Evolutionary conservation across 768 basidiomycete genomes (phyloP).

Genomic region (Boletus rubescentipes): DNA sequence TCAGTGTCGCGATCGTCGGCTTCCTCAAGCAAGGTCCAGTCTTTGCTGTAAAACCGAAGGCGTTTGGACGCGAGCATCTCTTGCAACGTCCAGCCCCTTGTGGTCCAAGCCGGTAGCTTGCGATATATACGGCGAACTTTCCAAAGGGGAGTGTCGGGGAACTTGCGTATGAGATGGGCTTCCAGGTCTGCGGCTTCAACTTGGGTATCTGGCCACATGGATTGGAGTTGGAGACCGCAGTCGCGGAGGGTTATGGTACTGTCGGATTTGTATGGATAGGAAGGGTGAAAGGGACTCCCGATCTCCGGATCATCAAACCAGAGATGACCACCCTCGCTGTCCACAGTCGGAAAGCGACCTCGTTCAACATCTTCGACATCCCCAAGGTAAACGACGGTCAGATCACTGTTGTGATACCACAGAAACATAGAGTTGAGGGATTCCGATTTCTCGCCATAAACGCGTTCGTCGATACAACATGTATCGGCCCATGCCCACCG

Average conservation of each 20-base stretch:
- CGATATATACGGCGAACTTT: conserved; percentile 2
- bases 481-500: conserved; percentile 34
- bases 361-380: conserved; percentile 25
- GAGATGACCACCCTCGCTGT: neutral
- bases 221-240: conserved; percentile 6
- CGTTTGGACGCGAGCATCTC: conserved; percentile 27
- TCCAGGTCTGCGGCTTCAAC: conserved; percentile 16
- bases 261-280: conserved; percentile 2
- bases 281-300: conserved; percentile 6
- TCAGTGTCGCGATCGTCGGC: conserved; percentile 16
- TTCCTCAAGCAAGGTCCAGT: conserved; percentile 26
- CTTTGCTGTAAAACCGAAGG: conserved; percentile 28
- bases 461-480: conserved; percentile 28
- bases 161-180: conserved; percentile 7
- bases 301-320: conserved; percentile 24
- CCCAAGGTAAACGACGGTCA: conserved; percentile 30
- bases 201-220: conserved; percentile 21
- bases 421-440: conserved; percentile 32
- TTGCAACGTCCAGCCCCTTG: conserved; percentile 30
- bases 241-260: neutral
- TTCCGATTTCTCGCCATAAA: conserved; percentile 25
- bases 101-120: conserved; percentile 17
- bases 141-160: neutral
- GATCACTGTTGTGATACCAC: conserved; percentile 26
- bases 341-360: conserved; percentile 11